These are phyloP conservation scores for Bipolaris victoriae DNA, from an alignment of 2,329 filamentous ascomycete species.

Conservation along the genomic window DNA sequence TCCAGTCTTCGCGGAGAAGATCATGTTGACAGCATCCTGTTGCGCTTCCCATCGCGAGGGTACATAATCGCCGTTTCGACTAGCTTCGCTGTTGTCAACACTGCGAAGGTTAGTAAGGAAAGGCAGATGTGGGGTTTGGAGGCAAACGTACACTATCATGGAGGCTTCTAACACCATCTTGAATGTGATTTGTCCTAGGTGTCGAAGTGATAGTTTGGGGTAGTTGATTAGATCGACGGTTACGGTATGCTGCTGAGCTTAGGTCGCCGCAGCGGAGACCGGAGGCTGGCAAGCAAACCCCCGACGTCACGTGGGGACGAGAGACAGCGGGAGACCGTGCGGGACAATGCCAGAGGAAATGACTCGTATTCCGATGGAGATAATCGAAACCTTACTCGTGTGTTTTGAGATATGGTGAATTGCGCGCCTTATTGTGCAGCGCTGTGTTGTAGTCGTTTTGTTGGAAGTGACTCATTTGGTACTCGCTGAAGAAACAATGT, in stretches of 20 bases:
- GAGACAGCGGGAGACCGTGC: slow-evolving; percentile 16
- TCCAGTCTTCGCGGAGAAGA: slow-evolving; percentile 94
- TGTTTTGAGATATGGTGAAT: neutral
- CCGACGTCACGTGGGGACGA: slow-evolving; percentile 6
- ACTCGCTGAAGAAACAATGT: no score
- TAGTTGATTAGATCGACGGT: slow-evolving; percentile 21
- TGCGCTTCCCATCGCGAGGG: slow-evolving; percentile 96
- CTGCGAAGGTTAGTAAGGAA: slow-evolving; percentile 50
- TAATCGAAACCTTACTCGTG: slow-evolving; percentile 3
- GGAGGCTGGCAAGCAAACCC: slow-evolving; percentile 21
- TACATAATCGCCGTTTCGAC: slow-evolving; percentile 90
- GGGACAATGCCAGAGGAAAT: neutral
- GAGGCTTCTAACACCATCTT: slow-evolving; percentile 98
- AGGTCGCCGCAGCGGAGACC: slow-evolving; percentile 28
- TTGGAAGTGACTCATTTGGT: neutral
- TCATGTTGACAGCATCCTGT: slow-evolving; percentile 89
- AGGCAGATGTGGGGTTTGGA: slow-evolving; percentile 24
- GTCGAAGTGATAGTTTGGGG: slow-evolving; percentile 10
- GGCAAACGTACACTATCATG: slow-evolving; percentile 76
- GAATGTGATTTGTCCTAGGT: slow-evolving; percentile 43
- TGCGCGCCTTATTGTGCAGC: neutral
- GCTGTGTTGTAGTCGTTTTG: neutral
- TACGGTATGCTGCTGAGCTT: slow-evolving; percentile 29
- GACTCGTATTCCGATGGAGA: slow-evolving; percentile 3
- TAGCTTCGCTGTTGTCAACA: slow-evolving; percentile 98